Conservation (phyloP, 129 eudicot species). For the Pseudognaphalium luteoalbum region DNA sequence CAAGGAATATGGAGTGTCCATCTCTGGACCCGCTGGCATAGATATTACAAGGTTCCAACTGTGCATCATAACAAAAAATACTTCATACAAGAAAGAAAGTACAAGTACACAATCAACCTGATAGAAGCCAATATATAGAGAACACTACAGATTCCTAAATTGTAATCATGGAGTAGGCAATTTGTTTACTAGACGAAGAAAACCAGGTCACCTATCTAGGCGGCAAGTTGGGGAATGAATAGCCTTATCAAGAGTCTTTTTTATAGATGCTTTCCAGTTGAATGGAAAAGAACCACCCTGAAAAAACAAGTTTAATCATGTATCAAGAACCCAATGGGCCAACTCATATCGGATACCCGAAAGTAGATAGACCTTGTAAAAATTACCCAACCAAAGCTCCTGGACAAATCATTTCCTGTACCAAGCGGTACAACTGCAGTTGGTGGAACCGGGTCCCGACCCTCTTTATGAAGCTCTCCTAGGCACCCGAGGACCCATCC, state of each 20-base stretch:
- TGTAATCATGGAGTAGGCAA: too few relatives aligned
- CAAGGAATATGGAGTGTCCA: constrained; percentile 70
- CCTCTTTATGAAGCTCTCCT: constrained; percentile 80
- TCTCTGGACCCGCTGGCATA: constrained; percentile 68
- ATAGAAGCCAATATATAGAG: neutral
- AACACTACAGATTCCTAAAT: neutral
- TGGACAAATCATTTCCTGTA: constrained; percentile 92
- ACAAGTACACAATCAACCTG: neutral
- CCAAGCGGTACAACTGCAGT: constrained; percentile 92
- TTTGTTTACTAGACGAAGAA: too few relatives aligned
- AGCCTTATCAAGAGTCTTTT: constrained; percentile 82
- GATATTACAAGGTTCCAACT: constrained; percentile 80
- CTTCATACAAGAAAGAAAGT: constrained; percentile 10
- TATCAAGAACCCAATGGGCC: constrained; percentile 22
- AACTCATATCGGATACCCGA: constrained; percentile 8
- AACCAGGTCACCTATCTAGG: constrained; percentile 61
- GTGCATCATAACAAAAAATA: constrained; percentile 29
- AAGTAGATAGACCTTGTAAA: neutral
- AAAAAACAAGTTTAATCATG: constrained; percentile 7
- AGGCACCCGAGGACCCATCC: constrained; percentile 98
- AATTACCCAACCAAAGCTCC: constrained; percentile 98
- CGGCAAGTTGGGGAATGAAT: constrained; percentile 49
- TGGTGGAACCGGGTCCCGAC: constrained; percentile 82
- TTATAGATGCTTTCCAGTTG: constrained; percentile 89
- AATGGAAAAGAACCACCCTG: constrained; percentile 99